phyloP scores from a whole-genome alignment of 192 early-diverging fungal genomes.

The Coemansia sp. region DNA sequence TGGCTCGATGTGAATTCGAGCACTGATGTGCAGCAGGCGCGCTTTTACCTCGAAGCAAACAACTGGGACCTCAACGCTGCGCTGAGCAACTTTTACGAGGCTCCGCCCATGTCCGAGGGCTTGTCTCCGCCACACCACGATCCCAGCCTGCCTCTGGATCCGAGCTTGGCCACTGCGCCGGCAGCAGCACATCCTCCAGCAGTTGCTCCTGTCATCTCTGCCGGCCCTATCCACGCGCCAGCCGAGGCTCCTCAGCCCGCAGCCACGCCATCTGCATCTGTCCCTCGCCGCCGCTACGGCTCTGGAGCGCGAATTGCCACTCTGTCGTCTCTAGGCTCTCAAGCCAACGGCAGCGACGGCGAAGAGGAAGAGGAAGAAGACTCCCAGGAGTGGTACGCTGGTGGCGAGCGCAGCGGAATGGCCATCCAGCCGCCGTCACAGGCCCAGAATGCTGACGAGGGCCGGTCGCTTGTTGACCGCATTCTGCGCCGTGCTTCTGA shows the following conservation, averaged over 20 bases:
- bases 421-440: constrained; percentile 20
- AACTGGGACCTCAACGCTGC: constrained; percentile 77
- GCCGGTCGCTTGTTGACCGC: constrained; percentile 42
- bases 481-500: constrained; percentile 47
- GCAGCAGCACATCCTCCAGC: constrained; percentile 9
- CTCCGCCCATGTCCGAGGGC: constrained; percentile 52
- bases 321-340: constrained; percentile 29
- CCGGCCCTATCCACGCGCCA: constrained; percentile 14
- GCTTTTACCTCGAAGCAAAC: constrained; percentile 72
- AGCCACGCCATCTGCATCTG: constrained; percentile 20
- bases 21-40: constrained; percentile 60
- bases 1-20: constrained; percentile 60
- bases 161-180: constrained; percentile 17
- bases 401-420: constrained; percentile 93
- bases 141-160: constrained; percentile 38
- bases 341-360: constrained; percentile 10
- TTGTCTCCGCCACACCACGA: constrained; percentile 39
- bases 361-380: constrained; percentile 15
- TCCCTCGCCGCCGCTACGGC: constrained; percentile 45
- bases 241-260: constrained; percentile 7
- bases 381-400: constrained; percentile 71
- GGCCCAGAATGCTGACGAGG: constrained; percentile 12
- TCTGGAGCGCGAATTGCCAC: constrained; percentile 50
- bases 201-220: constrained; percentile 40
- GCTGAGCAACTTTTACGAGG: constrained; percentile 68